A percentile compares a stretch with the other conserved stretches of the same genome.
Conservation (phyloP, 306 rosid species). For the Lagenaria siceraria region DNA sequence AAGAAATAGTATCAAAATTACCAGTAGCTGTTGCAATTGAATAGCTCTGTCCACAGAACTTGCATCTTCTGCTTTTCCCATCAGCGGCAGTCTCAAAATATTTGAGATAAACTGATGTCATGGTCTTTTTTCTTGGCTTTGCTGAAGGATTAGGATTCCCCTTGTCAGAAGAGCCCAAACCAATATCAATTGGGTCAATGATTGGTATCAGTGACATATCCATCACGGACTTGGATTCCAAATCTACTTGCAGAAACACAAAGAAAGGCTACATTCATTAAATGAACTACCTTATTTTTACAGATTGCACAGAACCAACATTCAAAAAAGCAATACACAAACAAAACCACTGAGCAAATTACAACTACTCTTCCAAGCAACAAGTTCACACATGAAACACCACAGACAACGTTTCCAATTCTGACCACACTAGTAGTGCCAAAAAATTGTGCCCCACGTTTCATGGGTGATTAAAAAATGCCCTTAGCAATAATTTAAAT, state of each 20-base stretch:
- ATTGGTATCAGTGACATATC: conserved; percentile 51
- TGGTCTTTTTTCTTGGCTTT: conserved; percentile 85
- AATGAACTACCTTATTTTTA: conserved; percentile 9
- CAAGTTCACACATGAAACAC: background rate
- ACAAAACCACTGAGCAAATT: background rate
- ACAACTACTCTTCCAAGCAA: background rate
- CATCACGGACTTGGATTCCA: conserved; percentile 66
- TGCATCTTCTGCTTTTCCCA: conserved; percentile 81
- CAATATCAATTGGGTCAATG: conserved; percentile 51
- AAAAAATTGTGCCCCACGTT: background rate
- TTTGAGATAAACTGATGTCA: conserved; percentile 92
- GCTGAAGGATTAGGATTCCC: conserved; percentile 32
- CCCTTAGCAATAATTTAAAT: background rate
- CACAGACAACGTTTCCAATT: background rate
- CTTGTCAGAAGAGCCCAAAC: conserved; percentile 56
- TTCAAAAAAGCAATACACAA: background rate
- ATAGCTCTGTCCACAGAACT: conserved; percentile 91
- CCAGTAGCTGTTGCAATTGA: conserved; percentile 95
- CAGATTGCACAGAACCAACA: conserved; percentile 1
- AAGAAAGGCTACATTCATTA: conserved; percentile 1
- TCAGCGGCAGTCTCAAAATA: conserved; percentile 86
- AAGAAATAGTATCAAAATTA: conserved; percentile 17
- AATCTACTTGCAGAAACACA: conserved; percentile 29
- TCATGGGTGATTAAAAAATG: background rate
- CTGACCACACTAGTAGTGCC: background rate